These are phyloP conservation scores for Solanum appendiculatum DNA, from an alignment of 257 asterid genomes.

Conservation along the genomic window DNA sequence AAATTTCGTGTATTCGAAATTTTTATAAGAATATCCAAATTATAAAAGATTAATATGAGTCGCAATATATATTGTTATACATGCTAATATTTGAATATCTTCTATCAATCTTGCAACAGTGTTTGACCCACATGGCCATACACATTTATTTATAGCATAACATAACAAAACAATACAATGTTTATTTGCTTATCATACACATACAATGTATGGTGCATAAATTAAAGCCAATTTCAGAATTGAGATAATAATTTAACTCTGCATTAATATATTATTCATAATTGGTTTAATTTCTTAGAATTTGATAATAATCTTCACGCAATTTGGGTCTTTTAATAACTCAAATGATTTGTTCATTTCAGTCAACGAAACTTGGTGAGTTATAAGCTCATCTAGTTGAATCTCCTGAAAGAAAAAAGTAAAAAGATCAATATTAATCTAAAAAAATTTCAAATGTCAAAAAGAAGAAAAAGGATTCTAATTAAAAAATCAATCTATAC, in stretches of 20 bases:
- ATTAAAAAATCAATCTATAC: too few relatives aligned
- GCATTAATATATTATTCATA: background rate
- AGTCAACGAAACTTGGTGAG: constrained; percentile 46
- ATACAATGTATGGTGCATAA: background rate
- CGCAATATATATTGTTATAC: too few relatives aligned
- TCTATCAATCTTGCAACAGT: too few relatives aligned
- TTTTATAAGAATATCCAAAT: too few relatives aligned
- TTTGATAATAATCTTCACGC: constrained; percentile 48
- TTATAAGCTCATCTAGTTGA: constrained; percentile 37
- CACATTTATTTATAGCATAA: too few relatives aligned
- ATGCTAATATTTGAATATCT: too few relatives aligned
- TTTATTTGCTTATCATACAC: background rate
- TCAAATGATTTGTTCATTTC: constrained; percentile 40
- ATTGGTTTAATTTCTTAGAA: constrained; percentile 4
- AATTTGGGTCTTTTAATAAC: constrained; percentile 33
- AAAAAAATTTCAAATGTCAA: too few relatives aligned
- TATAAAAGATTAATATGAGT: too few relatives aligned
- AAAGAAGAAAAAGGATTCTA: too few relatives aligned
- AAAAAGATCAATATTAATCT: background rate
- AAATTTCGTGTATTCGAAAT: too few relatives aligned
- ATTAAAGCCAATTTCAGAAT: background rate
- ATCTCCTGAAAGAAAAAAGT: constrained; percentile 31
- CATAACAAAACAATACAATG: too few relatives aligned
- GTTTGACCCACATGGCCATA: background rate
- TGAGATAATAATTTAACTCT: background rate